Percentiles rank a stretch among this genome's conserved stretches.
These are phyloP conservation scores for Ustilago nuda DNA, from an alignment of 1,284 basidiomycete genomes.

Conservation along the genomic window DNA sequence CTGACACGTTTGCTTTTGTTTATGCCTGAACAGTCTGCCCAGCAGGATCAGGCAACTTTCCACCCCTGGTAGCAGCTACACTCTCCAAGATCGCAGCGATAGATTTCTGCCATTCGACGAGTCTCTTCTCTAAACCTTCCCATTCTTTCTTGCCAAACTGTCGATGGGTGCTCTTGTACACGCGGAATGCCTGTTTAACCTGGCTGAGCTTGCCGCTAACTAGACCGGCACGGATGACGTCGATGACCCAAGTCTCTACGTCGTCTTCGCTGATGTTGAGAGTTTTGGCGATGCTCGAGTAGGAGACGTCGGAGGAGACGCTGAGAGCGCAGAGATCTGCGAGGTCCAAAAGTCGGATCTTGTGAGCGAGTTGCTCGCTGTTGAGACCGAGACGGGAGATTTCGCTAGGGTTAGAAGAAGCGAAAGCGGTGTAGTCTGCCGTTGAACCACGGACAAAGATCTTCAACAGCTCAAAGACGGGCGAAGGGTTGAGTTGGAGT, in stretches of 20 bases:
- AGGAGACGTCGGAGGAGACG: constrained; percentile 62
- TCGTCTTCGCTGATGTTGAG: constrained; percentile 52
- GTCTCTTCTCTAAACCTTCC: constrained; percentile 58
- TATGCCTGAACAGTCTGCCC: constrained; percentile 18
- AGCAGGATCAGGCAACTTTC: constrained; percentile 18
- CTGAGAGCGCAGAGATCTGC: constrained; percentile 62
- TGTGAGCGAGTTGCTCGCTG: constrained; percentile 51
- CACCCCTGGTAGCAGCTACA: constrained; percentile 47
- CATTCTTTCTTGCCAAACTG: constrained; percentile 65
- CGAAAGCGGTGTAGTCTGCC: constrained; percentile 53
- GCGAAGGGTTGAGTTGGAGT: constrained; percentile 44
- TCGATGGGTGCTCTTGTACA: constrained; percentile 63
- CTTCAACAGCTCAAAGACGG: constrained; percentile 59
- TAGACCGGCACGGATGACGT: constrained; percentile 67
- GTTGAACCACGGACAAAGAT: constrained; percentile 61
- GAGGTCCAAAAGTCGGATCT: constrained; percentile 66
- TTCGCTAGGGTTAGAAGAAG: constrained; percentile 14
- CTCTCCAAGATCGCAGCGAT: constrained; percentile 57
- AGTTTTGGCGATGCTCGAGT: constrained; percentile 54
- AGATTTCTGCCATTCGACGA: constrained; percentile 63
- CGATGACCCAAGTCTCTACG: constrained; percentile 69
- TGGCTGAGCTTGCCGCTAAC: constrained; percentile 66
- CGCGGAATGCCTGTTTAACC: constrained; percentile 62
- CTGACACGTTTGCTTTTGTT: background rate
- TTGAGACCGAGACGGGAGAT: constrained; percentile 49